Conservation (phyloP, 2,329 filamentous ascomycete species). For the Microdochium nivale region DNA sequence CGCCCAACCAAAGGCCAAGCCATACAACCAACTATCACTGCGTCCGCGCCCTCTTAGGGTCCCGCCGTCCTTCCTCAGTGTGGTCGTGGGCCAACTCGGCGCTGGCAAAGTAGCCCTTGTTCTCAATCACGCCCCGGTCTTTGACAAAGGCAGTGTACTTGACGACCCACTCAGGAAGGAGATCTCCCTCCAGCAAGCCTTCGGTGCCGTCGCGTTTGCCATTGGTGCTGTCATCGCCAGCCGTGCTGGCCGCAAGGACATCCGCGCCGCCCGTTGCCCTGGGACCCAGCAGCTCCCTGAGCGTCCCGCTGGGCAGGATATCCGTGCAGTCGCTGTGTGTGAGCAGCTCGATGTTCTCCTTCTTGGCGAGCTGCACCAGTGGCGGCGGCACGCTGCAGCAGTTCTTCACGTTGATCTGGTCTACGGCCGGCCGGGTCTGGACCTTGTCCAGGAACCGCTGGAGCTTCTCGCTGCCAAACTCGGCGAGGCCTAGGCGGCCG, state of each 20-base stretch:
- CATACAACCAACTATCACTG: neutral
- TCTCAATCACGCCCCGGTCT: constrained; percentile 92
- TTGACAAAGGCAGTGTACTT: constrained; percentile 96
- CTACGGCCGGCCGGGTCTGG: constrained; percentile 66
- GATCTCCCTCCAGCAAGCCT: constrained; percentile 64
- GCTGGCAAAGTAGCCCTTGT: constrained; percentile 92
- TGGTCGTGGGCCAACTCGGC: constrained; percentile 53
- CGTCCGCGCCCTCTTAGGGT: constrained; percentile 6
- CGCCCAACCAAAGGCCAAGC: too few species aligned
- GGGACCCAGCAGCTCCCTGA: constrained; percentile 69
- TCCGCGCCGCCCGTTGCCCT: constrained; percentile 58
- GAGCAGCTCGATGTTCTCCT: constrained; percentile 74
- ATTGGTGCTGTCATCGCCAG: constrained; percentile 22
- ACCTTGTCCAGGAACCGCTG: constrained; percentile 66
- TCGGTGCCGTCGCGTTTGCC: constrained; percentile 16
- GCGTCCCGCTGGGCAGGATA: constrained; percentile 76
- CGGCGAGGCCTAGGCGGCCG: constrained; percentile 71
- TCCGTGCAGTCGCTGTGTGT: constrained; percentile 94
- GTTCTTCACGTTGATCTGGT: constrained; percentile 94
- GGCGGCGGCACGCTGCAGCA: constrained; percentile 94
- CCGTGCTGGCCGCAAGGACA: constrained; percentile 54
- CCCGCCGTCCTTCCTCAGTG: neutral
- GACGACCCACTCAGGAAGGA: constrained; percentile 87
- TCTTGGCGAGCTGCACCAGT: constrained; percentile 74
- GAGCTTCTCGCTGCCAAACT: constrained; percentile 83